Evolutionary conservation across 345 rosid species (phyloP).

Genomic region (Xanthoceras sorbifolium): DNA sequence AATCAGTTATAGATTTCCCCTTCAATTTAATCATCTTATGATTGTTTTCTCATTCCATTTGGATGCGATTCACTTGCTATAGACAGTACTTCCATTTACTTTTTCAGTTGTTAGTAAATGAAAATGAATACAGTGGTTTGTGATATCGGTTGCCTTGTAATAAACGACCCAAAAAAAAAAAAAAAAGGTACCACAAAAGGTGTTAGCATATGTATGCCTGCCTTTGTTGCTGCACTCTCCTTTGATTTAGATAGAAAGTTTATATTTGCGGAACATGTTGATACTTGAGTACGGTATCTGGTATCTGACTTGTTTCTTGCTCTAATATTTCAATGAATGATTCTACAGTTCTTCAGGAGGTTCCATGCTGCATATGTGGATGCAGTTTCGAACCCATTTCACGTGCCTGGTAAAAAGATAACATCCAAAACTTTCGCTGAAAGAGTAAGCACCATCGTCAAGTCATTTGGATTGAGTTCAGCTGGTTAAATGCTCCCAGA

Average conservation of each 20-base stretch:
- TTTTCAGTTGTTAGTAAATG: not conserved
- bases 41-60: not conserved
- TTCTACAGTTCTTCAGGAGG: constrained; percentile 71
- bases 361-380: constrained; percentile 96
- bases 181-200: not conserved
- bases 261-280: not conserved
- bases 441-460: constrained; percentile 77
- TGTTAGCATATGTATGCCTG: not conserved
- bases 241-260: not conserved
- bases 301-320: constrained; percentile 7
- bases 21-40: not conserved
- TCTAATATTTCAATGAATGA: constrained; percentile 2
- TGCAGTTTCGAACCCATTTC: constrained; percentile 94
- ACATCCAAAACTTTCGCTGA: constrained; percentile 85
- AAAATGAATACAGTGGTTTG: not conserved
- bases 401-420: constrained; percentile 92
- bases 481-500: constrained; percentile 36
- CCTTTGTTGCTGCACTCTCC: not conserved
- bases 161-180: not conserved
- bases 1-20: not conserved
- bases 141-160: not conserved
- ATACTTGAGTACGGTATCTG: not conserved
- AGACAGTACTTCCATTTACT: not conserved
- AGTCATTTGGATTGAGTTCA: constrained; percentile 77
- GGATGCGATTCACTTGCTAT: not conserved